Evolutionary conservation across 345 rosid genomes (phyloP).

Genomic region (Melastoma malabathricum): DNA sequence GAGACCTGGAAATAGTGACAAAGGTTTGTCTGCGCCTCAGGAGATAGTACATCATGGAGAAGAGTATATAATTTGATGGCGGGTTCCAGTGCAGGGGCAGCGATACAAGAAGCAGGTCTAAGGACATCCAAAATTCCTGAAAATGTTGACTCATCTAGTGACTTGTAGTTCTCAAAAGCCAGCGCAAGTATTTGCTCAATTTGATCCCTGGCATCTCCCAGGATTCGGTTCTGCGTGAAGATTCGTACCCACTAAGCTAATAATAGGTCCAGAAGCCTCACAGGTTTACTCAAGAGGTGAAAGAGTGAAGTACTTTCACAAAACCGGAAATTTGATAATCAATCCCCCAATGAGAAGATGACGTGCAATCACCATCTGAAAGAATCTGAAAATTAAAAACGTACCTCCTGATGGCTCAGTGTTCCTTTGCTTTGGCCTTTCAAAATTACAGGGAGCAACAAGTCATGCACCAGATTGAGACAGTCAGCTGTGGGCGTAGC

Average conservation of each 20-base stretch:
- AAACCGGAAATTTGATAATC: not conserved
- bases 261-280: not conserved
- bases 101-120: slow-evolving; percentile 66
- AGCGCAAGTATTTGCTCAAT: slow-evolving; percentile 85
- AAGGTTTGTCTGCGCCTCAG: slow-evolving; percentile 76
- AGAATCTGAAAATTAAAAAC: not conserved
- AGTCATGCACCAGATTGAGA: slow-evolving; percentile 69
- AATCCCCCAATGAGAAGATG: not conserved
- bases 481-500: slow-evolving; percentile 98
- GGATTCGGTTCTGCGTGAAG: slow-evolving; percentile 88
- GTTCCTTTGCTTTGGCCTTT: slow-evolving; percentile 65
- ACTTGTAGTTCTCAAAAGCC: slow-evolving; percentile 86
- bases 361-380: not conserved
- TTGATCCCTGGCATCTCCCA: slow-evolving; percentile 89
- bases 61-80: slow-evolving; percentile 85
- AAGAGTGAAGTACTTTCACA: not conserved
- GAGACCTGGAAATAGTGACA: slow-evolving; percentile 94
- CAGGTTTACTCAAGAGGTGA: not conserved
- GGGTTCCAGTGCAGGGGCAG: slow-evolving; percentile 80
- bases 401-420: slow-evolving; percentile 98
- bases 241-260: slow-evolving; percentile 1
- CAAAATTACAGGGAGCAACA: slow-evolving; percentile 72
- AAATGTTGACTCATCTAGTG: slow-evolving; percentile 70
- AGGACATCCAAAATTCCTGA: slow-evolving; percentile 65
- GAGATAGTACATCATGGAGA: slow-evolving; percentile 82